A percentile compares a stretch with the other conserved stretches of the same genome.
These are phyloP conservation scores for Paraconiothyrium sp. DNA, from an alignment of 2,329 filamentous ascomycete species.

Conservation along the genomic window DNA sequence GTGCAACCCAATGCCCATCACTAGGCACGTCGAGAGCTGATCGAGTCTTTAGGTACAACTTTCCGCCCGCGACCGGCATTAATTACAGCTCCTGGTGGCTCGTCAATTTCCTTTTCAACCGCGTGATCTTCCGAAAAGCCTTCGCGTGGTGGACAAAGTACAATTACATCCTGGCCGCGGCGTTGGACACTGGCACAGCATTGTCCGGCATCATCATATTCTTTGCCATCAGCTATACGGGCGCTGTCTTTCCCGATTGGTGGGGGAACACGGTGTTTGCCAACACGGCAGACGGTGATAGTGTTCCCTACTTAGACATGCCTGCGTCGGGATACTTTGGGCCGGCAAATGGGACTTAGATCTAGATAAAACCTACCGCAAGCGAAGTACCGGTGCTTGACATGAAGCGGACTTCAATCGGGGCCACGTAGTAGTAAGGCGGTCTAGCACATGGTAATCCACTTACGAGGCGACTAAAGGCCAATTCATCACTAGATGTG, in stretches of 20 bases:
- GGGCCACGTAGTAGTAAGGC: too few species aligned
- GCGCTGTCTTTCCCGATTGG: conserved; percentile 75
- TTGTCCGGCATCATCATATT: conserved; percentile 86
- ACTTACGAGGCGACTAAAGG: too few species aligned
- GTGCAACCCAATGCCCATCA: not conserved
- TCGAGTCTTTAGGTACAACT: not conserved
- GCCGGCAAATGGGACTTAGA: conserved; percentile 8
- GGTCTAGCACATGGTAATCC: too few species aligned
- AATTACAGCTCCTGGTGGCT: conserved; percentile 90
- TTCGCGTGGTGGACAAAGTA: conserved; percentile 89
- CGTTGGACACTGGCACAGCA: conserved; percentile 82
- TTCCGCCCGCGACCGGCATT: conserved; percentile 81
- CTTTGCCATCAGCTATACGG: conserved; percentile 68
- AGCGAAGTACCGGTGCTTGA: too few species aligned
- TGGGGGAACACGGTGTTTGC: conserved; percentile 54
- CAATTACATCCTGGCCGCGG: conserved; percentile 86
- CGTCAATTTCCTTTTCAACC: conserved; percentile 87
- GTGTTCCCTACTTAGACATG: conserved; percentile 1
- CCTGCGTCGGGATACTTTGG: conserved; percentile 4
- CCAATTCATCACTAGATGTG: too few species aligned
- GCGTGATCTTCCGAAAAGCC: conserved; percentile 73
- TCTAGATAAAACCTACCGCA: not conserved
- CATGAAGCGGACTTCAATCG: too few species aligned
- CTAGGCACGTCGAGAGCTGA: not conserved
- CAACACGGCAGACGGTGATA: conserved; percentile 7